Percentiles rank a stretch among this genome's conserved stretches.
Conservation (phyloP, 495 filamentous ascomycete species). For the Staphylotrichum longicolle region DNA sequence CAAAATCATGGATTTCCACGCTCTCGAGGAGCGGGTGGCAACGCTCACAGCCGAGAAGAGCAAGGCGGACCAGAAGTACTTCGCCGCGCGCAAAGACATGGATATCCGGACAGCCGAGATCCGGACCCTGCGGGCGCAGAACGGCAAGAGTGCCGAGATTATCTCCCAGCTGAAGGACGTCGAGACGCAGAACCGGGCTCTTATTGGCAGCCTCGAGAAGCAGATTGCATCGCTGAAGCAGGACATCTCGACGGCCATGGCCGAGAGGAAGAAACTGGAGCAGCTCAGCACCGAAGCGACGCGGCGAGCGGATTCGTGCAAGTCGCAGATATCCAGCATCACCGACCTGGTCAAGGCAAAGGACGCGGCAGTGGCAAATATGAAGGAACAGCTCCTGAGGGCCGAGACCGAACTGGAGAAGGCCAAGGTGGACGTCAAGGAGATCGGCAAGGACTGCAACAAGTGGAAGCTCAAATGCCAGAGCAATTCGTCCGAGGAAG, state of each 20-base stretch:
- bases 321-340: constrained; percentile 72
- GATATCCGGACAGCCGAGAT: constrained; percentile 77
- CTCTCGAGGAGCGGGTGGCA: constrained; percentile 74
- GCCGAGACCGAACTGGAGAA: constrained; percentile 70
- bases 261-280: constrained; percentile 70
- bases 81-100: constrained; percentile 88
- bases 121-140: constrained; percentile 72
- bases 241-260: constrained; percentile 60
- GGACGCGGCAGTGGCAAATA: constrained; percentile 59
- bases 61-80: constrained; percentile 97
- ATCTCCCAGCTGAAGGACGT: constrained; percentile 89
- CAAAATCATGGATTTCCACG: constrained; percentile 73
- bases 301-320: constrained; percentile 68
- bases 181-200: constrained; percentile 57
- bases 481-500: constrained; percentile 75
- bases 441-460: constrained; percentile 73
- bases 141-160: constrained; percentile 87
- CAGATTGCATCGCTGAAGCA: constrained; percentile 79
- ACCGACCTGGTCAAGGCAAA: constrained; percentile 68
- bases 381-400: constrained; percentile 55
- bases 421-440: constrained; percentile 66
- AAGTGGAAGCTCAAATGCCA: constrained; percentile 77
- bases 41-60: constrained; percentile 80
- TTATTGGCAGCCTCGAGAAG: constrained; percentile 85
- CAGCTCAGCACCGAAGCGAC: constrained; percentile 63